Conservation (phyloP, 805 yeast genomes). For the Kuraishia borneana region DNA sequence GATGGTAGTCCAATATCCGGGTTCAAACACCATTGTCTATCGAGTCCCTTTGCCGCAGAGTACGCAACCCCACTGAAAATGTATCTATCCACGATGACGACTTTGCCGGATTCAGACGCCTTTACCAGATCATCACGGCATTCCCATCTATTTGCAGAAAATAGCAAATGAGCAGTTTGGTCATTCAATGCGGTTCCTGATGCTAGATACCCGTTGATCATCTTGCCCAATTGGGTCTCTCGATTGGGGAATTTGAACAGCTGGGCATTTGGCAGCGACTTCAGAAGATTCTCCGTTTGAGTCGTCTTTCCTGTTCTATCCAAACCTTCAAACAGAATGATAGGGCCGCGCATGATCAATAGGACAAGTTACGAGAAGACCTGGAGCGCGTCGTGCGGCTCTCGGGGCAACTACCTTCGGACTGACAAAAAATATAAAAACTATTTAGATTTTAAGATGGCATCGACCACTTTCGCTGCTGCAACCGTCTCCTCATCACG, state of each 20-base stretch:
- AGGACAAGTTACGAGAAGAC: no score
- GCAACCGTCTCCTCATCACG: conserved; percentile 30
- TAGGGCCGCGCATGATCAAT: conserved; percentile 47
- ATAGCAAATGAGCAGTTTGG: conserved; percentile 75
- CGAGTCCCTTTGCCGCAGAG: conserved; percentile 73
- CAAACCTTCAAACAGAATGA: conserved; percentile 83
- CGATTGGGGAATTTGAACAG: conserved; percentile 83
- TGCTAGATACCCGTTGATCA: conserved; percentile 65
- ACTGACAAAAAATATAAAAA: not conserved
- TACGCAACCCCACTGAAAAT: conserved; percentile 91
- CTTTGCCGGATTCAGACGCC: conserved; percentile 37
- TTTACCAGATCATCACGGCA: conserved; percentile 32
- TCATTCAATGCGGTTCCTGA: conserved; percentile 49
- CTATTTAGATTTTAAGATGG: conserved; percentile 7
- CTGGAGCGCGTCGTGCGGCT: not conserved
- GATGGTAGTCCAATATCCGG: conserved; percentile 80
- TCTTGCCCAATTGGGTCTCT: conserved; percentile 65
- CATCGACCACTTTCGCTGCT: conserved; percentile 20
- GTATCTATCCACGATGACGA: conserved; percentile 74
- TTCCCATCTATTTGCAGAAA: conserved; percentile 96
- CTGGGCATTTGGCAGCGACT: conserved; percentile 23
- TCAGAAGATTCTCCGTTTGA: conserved; percentile 39
- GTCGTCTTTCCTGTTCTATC: conserved; percentile 95
- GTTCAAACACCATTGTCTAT: conserved; percentile 62
- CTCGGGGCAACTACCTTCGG: not conserved